Evolutionary conservation across 108 stramenopile genomes (phyloP).

Genomic region (Cyclotella atomus): DNA sequence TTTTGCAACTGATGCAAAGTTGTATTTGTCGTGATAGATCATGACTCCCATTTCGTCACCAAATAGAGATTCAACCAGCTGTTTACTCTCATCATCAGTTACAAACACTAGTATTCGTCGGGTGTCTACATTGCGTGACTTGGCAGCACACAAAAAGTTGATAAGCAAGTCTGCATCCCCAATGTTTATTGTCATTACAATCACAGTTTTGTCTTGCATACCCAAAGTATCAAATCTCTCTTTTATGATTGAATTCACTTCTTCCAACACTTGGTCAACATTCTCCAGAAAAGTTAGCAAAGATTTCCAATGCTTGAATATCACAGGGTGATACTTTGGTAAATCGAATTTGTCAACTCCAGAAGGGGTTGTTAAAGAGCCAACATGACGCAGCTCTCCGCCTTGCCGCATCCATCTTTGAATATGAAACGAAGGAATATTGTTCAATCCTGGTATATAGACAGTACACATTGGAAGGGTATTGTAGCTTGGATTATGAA

Average conservation of each 20-base stretch:
- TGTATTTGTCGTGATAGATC: slow-evolving; percentile 35
- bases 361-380: slow-evolving; percentile 32
- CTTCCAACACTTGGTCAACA: slow-evolving; percentile 35
- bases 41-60: slow-evolving; percentile 33
- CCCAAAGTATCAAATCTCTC: slow-evolving; percentile 1
- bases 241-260: slow-evolving; percentile 10
- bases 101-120: slow-evolving; percentile 51
- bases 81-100: slow-evolving; percentile 32
- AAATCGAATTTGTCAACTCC: slow-evolving; percentile 29
- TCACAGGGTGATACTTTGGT: slow-evolving; percentile 17
- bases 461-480: slow-evolving; percentile 7
- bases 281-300: slow-evolving; percentile 41
- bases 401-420: background rate
- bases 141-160: slow-evolving; percentile 80
- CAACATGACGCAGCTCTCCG: background rate
- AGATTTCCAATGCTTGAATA: slow-evolving; percentile 37
- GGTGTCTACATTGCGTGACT: slow-evolving; percentile 47
- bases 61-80: background rate
- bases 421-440: background rate
- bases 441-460: slow-evolving; percentile 25
- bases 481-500: background rate
- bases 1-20: slow-evolving; percentile 25
- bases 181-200: slow-evolving; percentile 80
- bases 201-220: slow-evolving; percentile 53
- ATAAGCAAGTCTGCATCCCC: slow-evolving; percentile 78